phyloP scores from a whole-genome alignment of 371 early-diverging fungal species.

The Saksenaea vasiformis region DNA sequence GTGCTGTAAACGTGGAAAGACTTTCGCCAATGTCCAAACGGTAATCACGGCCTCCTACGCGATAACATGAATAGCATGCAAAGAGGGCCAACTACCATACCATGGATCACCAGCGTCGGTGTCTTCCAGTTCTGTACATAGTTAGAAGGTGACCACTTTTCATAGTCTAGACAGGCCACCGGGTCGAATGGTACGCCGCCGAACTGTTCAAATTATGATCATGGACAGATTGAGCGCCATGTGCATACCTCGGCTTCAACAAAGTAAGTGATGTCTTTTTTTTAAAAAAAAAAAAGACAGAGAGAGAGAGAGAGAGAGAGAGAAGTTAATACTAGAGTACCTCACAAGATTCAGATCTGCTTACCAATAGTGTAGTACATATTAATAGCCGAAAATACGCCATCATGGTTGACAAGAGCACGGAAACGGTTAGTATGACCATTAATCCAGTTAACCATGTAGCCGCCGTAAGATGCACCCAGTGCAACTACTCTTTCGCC shows the following conservation, averaged over 20 bases:
- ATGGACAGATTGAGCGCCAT: not conserved
- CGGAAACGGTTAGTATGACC: constrained; percentile 65
- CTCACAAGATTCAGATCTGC: not conserved
- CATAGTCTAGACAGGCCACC: constrained; percentile 56
- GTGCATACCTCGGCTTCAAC: constrained; percentile 65
- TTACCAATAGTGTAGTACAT: constrained; percentile 66
- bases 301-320: too few relatives aligned
- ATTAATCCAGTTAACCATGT: constrained; percentile 78
- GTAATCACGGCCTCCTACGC: constrained; percentile 57
- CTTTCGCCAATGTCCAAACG: constrained; percentile 73
- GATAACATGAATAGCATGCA: not conserved
- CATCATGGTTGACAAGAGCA: constrained; percentile 83
- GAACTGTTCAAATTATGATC: constrained; percentile 31
- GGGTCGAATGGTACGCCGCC: constrained; percentile 68
- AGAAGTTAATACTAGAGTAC: too few relatives aligned
- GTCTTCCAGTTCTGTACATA: constrained; percentile 79
- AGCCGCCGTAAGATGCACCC: constrained; percentile 86
- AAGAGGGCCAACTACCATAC: constrained; percentile 32
- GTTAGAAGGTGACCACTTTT: constrained; percentile 73
- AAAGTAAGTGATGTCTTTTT: constrained; percentile 77
- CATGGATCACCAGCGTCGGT: constrained; percentile 80
- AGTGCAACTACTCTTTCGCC: constrained; percentile 61
- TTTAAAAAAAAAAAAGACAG: not conserved
- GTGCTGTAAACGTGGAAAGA: constrained; percentile 76
- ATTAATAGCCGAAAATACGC: constrained; percentile 70